Base-by-base conservation (phyloP, 768 basidiomycete species). In the Russula brevipes region DNA sequence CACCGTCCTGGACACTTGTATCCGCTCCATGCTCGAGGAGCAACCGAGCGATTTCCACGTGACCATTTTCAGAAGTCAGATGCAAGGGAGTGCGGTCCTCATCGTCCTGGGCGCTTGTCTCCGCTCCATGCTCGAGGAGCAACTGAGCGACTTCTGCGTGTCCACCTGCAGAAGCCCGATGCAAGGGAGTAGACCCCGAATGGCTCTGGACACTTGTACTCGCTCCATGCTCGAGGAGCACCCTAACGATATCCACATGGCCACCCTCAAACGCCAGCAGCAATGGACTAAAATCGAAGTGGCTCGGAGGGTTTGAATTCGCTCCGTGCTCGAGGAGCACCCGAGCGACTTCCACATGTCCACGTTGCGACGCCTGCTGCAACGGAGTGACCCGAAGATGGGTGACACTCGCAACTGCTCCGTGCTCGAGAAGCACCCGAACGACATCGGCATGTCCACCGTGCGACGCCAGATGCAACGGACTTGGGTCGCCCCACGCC, bases 401-500 rank as follows among this genome's bases (percentile, higher is more conserved):
- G 30, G 24, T 12, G 54, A 14, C 24, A 24, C 41, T 4, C 24
- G 7, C 53, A 4, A 30, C 39, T 30, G 12, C 53, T 1, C 53
- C 38, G 16, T 41, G 39, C 6, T 54, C 39, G 24, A 54, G 39
- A 24, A 54, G 53, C 8, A 41, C 6, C 12, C 8, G 54, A 17
- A 8, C 41, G 35, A 42, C 14, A 31, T 5, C 41, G 16, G 16
- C 39, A 17, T 31, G 1, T 14, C 30, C 41, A 0, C 17, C 1
- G 0, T 1, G 1, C 14, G 16, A 42, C 9, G 54, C 16, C 24
- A 2, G 4, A 4, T 10, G 4, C 12, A 54, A n/a, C 16, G 54
- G 39, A 1, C 1, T 54, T 0, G 1, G 2, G n/a, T n/a, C n/a
- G n/a, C n/a, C 0, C 9, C 4, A 2, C 10, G 0, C 0, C 30